phyloP scores from a whole-genome alignment of 805 yeast species.

The Yamadazyma nakazawae region DNA sequence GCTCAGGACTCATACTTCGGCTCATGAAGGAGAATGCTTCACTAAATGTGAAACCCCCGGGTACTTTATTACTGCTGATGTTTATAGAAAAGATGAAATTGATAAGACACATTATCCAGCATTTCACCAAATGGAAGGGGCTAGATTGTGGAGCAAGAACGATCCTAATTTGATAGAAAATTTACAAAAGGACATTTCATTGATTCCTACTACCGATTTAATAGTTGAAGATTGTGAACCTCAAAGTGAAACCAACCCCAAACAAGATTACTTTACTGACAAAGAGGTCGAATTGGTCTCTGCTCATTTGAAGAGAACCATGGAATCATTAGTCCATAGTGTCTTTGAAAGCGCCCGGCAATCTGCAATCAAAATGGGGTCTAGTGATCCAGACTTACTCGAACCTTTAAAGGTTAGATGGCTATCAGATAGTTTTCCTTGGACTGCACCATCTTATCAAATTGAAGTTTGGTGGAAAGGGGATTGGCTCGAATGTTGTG shows the following conservation, averaged over 20 bases:
- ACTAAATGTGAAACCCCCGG: conserved; percentile 68
- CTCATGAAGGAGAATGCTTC: conserved; percentile 91
- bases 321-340: conserved; percentile 78
- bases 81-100: conserved; percentile 90
- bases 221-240: conserved; percentile 69
- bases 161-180: conserved; percentile 42
- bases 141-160: conserved; percentile 70
- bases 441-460: conserved; percentile 99
- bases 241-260: conserved; percentile 57
- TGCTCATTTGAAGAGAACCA: conserved; percentile 76
- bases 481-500: conserved; percentile 96
- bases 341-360: conserved; percentile 72
- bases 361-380: conserved; percentile 60
- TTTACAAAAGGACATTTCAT: conserved; percentile 50
- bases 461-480: conserved; percentile 99
- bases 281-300: conserved; percentile 67
- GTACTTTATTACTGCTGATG: conserved; percentile 91
- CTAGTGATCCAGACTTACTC: conserved; percentile 52
- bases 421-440: conserved; percentile 95
- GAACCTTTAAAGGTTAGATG: conserved; percentile 85
- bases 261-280: conserved; percentile 71
- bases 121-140: conserved; percentile 98
- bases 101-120: conserved; percentile 97
- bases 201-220: conserved; percentile 64
- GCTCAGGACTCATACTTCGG: conserved; percentile 92